A percentile compares a stretch with the other conserved stretches of the same genome.
phyloP scores from a whole-genome alignment of 2,329 filamentous ascomycete species.

The Coniella vitis region DNA sequence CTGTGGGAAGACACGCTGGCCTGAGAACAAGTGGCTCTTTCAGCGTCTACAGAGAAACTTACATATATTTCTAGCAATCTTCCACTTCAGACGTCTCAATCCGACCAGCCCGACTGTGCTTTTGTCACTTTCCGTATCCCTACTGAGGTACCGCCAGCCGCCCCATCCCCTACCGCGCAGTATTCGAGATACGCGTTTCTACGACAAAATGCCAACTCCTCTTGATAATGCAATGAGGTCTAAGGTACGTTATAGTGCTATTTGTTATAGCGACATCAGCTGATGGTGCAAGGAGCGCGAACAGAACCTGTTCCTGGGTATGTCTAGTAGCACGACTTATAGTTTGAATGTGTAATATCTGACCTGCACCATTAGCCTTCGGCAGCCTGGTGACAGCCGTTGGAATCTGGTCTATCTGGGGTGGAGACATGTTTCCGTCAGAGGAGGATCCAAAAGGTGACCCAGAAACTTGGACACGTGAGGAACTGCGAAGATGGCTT shows the following conservation, averaged over 20 bases:
- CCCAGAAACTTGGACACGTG: constrained; percentile 63
- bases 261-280: neutral
- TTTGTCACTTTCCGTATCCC: neutral
- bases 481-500: constrained; percentile 77
- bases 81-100: neutral
- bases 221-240: constrained; percentile 64
- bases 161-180: neutral
- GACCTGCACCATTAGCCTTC: constrained; percentile 52
- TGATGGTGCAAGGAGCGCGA: neutral
- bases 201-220: constrained; percentile 56
- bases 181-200: neutral
- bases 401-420: constrained; percentile 79
- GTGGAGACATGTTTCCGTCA: constrained; percentile 73
- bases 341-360: neutral
- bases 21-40: constrained; percentile 9
- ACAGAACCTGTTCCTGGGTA: constrained; percentile 67
- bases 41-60: neutral
- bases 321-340: neutral
- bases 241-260: constrained; percentile 42
- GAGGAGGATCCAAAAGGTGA: constrained; percentile 71
- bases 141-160: neutral
- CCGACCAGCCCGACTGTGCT: neutral
- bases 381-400: constrained; percentile 75
- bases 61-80: neutral
- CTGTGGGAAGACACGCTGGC: neutral